phyloP scores from a whole-genome alignment of 2,329 filamentous ascomycete species.

The Paecilomyces niveus region DNA sequence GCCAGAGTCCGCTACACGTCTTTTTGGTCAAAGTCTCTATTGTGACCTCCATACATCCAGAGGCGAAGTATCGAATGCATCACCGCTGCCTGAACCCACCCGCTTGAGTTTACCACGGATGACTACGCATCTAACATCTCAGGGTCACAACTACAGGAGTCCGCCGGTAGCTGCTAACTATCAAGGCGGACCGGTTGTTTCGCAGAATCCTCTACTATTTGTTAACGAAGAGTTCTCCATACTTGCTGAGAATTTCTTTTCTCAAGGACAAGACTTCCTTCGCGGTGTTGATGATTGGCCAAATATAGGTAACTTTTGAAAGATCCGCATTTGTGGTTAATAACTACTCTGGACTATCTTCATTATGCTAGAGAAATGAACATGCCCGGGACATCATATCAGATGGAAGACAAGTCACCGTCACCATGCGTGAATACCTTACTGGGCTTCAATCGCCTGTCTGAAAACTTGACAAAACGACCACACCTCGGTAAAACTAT shows the following conservation, averaged over 20 bases:
- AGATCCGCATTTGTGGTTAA: not conserved
- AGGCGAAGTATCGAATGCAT: constrained; percentile 38
- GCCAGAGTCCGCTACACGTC: constrained; percentile 23
- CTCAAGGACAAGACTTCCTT: constrained; percentile 38
- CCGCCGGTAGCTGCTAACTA: constrained; percentile 8
- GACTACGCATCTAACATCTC: constrained; percentile 9
- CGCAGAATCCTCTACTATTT: constrained; percentile 14
- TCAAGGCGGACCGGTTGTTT: constrained; percentile 10
- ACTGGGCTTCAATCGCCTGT: constrained; percentile 15
- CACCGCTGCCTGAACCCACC: constrained; percentile 37
- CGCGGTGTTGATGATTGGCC: constrained; percentile 32
- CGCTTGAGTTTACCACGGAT: constrained; percentile 22
- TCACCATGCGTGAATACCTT: not conserved
- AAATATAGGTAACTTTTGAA: constrained; percentile 24
- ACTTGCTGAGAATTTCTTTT: constrained; percentile 42
- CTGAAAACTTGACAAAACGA: constrained; percentile 41
- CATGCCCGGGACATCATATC: not conserved
- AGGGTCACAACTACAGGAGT: constrained; percentile 11
- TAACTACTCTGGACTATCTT: not conserved
- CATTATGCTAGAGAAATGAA: not conserved
- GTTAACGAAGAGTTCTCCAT: constrained; percentile 40
- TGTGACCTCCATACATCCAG: constrained; percentile 16
- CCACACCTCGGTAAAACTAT: constrained; percentile 66
- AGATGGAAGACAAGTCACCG: not conserved
- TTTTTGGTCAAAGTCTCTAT: constrained; percentile 38